Base-by-base conservation (phyloP, 495 filamentous ascomycete species). In the Tuber microsphaerosporum region DNA sequence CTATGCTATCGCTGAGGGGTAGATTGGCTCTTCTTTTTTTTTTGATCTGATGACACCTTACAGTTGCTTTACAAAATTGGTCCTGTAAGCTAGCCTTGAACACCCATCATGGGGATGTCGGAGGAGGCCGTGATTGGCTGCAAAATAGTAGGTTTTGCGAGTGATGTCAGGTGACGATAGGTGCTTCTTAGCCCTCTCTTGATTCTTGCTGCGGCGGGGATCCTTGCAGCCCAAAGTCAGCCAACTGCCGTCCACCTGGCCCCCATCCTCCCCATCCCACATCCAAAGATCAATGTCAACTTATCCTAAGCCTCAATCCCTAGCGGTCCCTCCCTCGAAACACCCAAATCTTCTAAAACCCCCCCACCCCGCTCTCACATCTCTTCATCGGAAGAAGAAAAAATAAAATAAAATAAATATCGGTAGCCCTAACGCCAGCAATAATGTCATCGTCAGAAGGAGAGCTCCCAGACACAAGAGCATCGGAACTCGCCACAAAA, bases 401-500 rank as follows among this genome's bases (percentile, higher is more conserved):
- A 65, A 37, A 37, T 37, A 65, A 65, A n/a, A n/a, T n/a, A n/a
- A n/a, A n/a, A 34, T 65, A 34, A 34, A 17, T 65, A 65, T 65
- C 26, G 56, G 34, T 17, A 34, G 26, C 56, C 26, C 56, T 26
- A 34, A 65, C 26, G 26, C 56, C 56, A 65, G 56, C 56, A 65
- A 65, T 4, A 65, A 65, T 65, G 56, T 34, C 56, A 14, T 65
- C 56, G 56, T 26, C 14, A 7, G 56, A 65, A 65, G 26, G 31
- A 65, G 56, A 65, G 56, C 12, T 65, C 56, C 56, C 56, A 34
- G 56, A 65, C 14, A 26, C 34, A 12, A 41, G 78, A 43, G 81
- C 81, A 26, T 77, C 74, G 26, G 69, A 72, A 19, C 75, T 82
- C 45, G 81, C 81, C 51, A 75, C 65, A 46, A 74, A 76, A 75